Evolutionary conservation across 192 early-diverging fungal genomes (phyloP), one percentile per base, ranked within the genome.

Genomic region (Coemansia sp.): DNA sequence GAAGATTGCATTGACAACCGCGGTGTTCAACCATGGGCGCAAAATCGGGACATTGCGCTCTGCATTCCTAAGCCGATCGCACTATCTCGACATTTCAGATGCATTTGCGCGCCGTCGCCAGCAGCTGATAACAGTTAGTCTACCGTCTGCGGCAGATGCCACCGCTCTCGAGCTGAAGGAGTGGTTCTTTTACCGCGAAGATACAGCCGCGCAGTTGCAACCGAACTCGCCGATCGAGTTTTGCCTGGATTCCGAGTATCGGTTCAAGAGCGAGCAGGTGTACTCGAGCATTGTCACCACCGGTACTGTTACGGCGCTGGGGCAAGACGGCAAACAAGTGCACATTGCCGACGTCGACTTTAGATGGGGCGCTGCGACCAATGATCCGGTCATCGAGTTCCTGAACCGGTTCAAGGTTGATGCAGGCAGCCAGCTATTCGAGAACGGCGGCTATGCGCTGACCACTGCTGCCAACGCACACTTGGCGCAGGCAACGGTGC

Each of bases 381-480:
- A 87, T 32, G 92, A 97, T 64, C 84, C 89, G 4, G 91, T 95
- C 4, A 51, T 92, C 29, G 90, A 88, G 25, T 94, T 92, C 68
- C 66, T 97, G 55, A 81, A 84, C 62, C 85, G 90, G 35, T 67
- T 87, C 60, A 89, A 86, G 19, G 52, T 77, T n/a, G 83, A 78
- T 18, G 84, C 89, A 38, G 89, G 89, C 58, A 85, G 85, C n/a
- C 54, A 81, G 43, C 81, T 85, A 77, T 94, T 95, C 71, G 84
- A 81, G 44, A 80, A 85, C 28, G 92, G 89, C 23, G 93, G 92
- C 1, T 64, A 65, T 29, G 18, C 33, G 33, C 27, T 70, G 1
- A 18, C 25, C 1, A 19, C 45, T 0, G n/a, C 55, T 18, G 33
- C 11, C 11, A 18, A 22, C 8, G 33, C 35, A 9, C 31, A 21